phyloP scores from a whole-genome alignment of 2,329 filamentous ascomycete genomes.

The Ophiocordyceps camponoti-floridani region DNA sequence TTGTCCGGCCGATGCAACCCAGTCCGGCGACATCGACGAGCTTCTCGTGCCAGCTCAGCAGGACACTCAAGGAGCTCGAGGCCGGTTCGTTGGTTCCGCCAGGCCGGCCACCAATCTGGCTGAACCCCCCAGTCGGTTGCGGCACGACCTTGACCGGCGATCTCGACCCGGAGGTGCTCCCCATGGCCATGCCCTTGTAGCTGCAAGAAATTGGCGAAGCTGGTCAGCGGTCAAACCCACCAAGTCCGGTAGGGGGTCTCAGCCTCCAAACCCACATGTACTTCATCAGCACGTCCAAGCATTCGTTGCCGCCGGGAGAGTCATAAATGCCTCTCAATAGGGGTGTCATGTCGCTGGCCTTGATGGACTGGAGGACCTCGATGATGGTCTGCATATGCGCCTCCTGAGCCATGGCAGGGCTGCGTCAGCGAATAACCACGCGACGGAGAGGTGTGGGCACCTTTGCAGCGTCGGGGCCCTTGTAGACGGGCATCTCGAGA shows the following conservation, averaged over 20 bases:
- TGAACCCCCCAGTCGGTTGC: slow-evolving; percentile 67
- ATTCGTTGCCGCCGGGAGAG: slow-evolving; percentile 63
- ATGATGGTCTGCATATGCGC: slow-evolving; percentile 73
- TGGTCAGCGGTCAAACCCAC: not conserved
- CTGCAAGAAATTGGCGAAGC: slow-evolving; percentile 20
- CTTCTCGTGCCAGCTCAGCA: slow-evolving; percentile 98
- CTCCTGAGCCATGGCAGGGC: slow-evolving; percentile 36
- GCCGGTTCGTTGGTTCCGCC: slow-evolving; percentile 44
- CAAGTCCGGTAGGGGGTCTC: too few species aligned
- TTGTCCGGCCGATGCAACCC: slow-evolving; percentile 80
- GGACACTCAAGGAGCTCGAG: slow-evolving; percentile 83
- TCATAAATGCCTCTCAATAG: slow-evolving; percentile 68
- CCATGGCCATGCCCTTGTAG: slow-evolving; percentile 73
- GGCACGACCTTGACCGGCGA: slow-evolving; percentile 37
- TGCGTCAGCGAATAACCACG: not conserved
- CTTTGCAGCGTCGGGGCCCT: slow-evolving; percentile 38
- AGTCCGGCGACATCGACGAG: slow-evolving; percentile 83
- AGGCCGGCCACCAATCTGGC: slow-evolving; percentile 48
- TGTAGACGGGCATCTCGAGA: slow-evolving; percentile 71
- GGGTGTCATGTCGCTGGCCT: slow-evolving; percentile 86
- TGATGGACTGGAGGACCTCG: slow-evolving; percentile 90
- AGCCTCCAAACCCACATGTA: slow-evolving; percentile 54
- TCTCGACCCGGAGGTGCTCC: slow-evolving; percentile 22
- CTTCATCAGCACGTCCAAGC: slow-evolving; percentile 90
- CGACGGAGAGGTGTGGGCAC: slow-evolving; percentile 5